Evolutionary conservation across 1,139 yeast genomes (phyloP).

Genomic region (Nakaseomyces glabratus): DNA sequence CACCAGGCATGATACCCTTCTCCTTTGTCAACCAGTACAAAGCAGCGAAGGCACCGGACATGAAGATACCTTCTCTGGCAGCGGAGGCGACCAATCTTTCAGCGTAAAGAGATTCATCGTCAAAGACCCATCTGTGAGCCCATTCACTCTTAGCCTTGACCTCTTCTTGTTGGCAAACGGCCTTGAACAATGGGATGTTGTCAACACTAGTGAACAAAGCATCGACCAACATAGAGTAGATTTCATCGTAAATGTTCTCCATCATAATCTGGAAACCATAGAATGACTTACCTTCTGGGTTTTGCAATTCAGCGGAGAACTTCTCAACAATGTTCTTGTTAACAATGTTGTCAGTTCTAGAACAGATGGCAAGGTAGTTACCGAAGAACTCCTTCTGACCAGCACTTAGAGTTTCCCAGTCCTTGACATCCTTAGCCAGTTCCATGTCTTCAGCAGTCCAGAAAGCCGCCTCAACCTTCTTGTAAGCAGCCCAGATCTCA

Average conservation of each 20-base stretch:
- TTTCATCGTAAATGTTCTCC: constrained; percentile 98
- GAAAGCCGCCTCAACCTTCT: constrained; percentile 98
- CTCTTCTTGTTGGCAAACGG: constrained; percentile 74
- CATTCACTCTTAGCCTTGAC: constrained; percentile 96
- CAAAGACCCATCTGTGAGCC: constrained; percentile 96
- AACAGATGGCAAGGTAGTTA: constrained; percentile 91
- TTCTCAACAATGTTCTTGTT: constrained; percentile 96
- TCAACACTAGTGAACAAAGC: constrained; percentile 93
- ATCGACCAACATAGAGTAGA: constrained; percentile 92
- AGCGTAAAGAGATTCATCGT: constrained; percentile 78
- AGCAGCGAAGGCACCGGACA: constrained; percentile 96
- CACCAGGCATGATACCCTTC: constrained; percentile 98
- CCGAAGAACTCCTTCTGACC: constrained; percentile 89
- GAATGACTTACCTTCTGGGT: constrained; percentile 97
- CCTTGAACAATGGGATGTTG: constrained; percentile 92
- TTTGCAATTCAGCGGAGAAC: constrained; percentile 92
- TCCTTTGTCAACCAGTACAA: constrained; percentile 97
- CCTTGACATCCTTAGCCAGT: constrained; percentile 80
- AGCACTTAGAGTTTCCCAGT: constrained; percentile 85
- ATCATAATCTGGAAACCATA: constrained; percentile 99
- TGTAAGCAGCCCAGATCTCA: constrained; percentile 98
- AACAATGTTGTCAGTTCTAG: constrained; percentile 97
- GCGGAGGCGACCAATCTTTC: constrained; percentile 98
- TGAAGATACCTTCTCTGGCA: constrained; percentile 98
- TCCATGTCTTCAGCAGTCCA: constrained; percentile 99